These are phyloP conservation scores for Piromyces finnis DNA, from an alignment of 192 early-diverging fungal species.

Conservation along the genomic window DNA sequence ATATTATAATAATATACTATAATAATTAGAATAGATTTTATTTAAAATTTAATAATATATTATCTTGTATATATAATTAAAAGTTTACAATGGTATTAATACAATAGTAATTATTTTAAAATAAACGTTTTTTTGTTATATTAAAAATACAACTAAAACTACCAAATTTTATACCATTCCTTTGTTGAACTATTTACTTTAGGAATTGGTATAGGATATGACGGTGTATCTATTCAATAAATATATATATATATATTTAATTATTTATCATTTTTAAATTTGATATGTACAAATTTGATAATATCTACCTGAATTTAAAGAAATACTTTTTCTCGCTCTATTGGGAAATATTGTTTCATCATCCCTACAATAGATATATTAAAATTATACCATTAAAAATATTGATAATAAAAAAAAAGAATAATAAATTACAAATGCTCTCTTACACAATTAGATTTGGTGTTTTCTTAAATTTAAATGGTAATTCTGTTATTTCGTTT, in stretches of 20 bases:
- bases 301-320: background rate
- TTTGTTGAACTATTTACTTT: background rate
- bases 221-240: background rate
- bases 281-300: background rate
- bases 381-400: background rate
- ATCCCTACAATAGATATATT: background rate
- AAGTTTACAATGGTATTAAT: too few relatives aligned
- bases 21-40: too few relatives aligned
- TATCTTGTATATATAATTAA: too few relatives aligned
- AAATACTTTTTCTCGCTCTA: background rate
- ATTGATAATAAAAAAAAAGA: too few relatives aligned
- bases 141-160: too few relatives aligned
- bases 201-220: background rate
- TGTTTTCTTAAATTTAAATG: background rate
- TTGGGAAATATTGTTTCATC: background rate
- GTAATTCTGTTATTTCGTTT: background rate
- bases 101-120: too few relatives aligned
- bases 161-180: background rate
- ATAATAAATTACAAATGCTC: too few relatives aligned
- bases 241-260: background rate
- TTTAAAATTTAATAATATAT: too few relatives aligned
- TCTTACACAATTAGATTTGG: background rate
- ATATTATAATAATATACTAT: too few relatives aligned
- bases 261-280: background rate
- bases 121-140: too few relatives aligned